Conservation (phyloP, 805 yeast species). For the Candida maris region DNA sequence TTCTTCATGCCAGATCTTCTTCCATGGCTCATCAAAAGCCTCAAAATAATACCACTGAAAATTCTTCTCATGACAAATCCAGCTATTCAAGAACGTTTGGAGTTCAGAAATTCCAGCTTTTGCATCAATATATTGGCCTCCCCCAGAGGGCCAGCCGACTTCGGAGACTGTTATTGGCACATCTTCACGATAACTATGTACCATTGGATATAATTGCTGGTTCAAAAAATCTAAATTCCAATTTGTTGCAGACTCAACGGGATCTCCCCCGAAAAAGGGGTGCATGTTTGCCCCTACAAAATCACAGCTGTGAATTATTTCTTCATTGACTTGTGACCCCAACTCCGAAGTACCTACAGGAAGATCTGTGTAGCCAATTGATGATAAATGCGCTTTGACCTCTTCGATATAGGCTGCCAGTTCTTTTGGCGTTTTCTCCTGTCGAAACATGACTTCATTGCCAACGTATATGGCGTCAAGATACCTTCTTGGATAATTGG, state of each 20-base stretch:
- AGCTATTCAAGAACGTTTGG: slow-evolving; percentile 46
- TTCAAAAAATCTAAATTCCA: slow-evolving; percentile 52
- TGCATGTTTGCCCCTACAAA: slow-evolving; percentile 61
- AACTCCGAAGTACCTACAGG: slow-evolving; percentile 64
- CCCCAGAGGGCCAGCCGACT: slow-evolving; percentile 70
- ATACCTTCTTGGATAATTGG: slow-evolving; percentile 39
- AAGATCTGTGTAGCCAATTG: slow-evolving; percentile 34
- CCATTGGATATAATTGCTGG: slow-evolving; percentile 40
- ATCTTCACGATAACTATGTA: slow-evolving; percentile 20
- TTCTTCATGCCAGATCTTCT: slow-evolving; percentile 45
- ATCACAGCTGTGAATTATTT: slow-evolving; percentile 44
- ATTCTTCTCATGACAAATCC: slow-evolving; percentile 43
- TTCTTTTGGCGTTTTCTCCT: slow-evolving; percentile 39
- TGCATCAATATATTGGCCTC: slow-evolving; percentile 47
- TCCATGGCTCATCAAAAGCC: slow-evolving; percentile 76
- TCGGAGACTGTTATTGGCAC: slow-evolving; percentile 48
- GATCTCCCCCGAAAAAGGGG: slow-evolving; percentile 63
- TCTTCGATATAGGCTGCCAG: slow-evolving; percentile 41
- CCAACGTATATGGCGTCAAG: slow-evolving; percentile 58
- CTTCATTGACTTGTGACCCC: slow-evolving; percentile 42
- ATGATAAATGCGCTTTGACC: slow-evolving; percentile 36
- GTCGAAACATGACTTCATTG: slow-evolving; percentile 57
- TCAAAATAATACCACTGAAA: slow-evolving; percentile 60
- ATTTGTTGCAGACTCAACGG: slow-evolving; percentile 41
- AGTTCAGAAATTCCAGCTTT: slow-evolving; percentile 42